Evolutionary conservation across 371 early-diverging fungal species (phyloP), one percentile per base, ranked within the genome.

Genomic region (Paramicrosporidium saccamoebae): DNA sequence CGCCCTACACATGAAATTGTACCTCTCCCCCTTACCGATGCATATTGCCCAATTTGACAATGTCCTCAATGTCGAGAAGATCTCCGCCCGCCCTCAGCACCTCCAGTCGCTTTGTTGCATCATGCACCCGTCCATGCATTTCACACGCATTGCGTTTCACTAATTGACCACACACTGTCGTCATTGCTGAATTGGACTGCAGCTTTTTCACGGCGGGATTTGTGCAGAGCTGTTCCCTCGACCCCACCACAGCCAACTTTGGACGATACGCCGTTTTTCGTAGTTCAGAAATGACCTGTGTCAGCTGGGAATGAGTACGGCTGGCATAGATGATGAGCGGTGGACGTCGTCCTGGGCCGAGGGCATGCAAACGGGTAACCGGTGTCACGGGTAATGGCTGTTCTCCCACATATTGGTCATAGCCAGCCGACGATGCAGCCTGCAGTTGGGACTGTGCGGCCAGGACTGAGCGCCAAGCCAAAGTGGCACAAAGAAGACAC

Each of bases 301-400:
- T 28, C 8, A 62, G 21, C 36, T 64, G 65, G 11, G 56, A 55
- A 28, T 62, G 61, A 27, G 58, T 46, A 16, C 46, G 32, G 9
- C 42, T 46, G n/a, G 36, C 30, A 21, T 42, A 42, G 23, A 33
- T n/a, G n/a, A n/a, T n/a, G n/a, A n/a, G n/a, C n/a, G n/a, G n/a
- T n/a, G n/a, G n/a, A n/a, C n/a, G n/a, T n/a, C n/a, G n/a, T n/a
- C n/a, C n/a, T n/a, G n/a, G n/a, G n/a, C n/a, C n/a, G n/a, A n/a
- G n/a, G n/a, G n/a, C n/a, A n/a, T n/a, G n/a, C n/a, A n/a, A n/a
- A n/a, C n/a, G n/a, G n/a, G n/a, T n/a, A n/a, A n/a, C n/a, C n/a
- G n/a, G n/a, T n/a, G n/a, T n/a, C n/a, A n/a, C n/a, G n/a, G n/a
- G n/a, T n/a, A n/a, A n/a, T n/a, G n/a, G n/a, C n/a, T n/a, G n/a